Base-by-base conservation (phyloP, 2,329 filamentous ascomycete species). In the Pestalotiopsis sp. region DNA sequence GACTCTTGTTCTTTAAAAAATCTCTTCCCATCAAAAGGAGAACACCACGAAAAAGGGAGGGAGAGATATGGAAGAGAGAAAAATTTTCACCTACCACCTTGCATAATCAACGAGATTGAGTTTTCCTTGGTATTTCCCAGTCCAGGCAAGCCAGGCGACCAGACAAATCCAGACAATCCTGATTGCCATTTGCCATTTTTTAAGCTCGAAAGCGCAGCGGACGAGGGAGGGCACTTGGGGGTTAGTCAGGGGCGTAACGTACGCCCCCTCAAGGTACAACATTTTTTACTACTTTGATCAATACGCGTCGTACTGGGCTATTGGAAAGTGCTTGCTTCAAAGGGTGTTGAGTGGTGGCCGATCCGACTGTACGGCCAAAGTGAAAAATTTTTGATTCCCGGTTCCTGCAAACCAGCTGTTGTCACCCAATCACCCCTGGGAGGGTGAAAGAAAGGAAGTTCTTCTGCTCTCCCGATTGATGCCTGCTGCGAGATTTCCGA, bases 341-440 rank as follows among this genome's bases (percentile, higher is more conserved):
- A n/a, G 45, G 45, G 3, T 7, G 7, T 5, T n/a, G 17, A n/a
- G 45, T 52, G 6, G 41, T 49, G 45, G 45, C 45, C 17, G 59
- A 20, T 62, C 27, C 11, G 13, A 36, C 31, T 36, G 31, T 36
- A 36, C 31, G 31, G 27, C 59, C 14, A 39, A 31, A 27, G 20
- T 62, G 17, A 20, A 62, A 62, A 41, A 2, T 39, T 61, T 61
- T 61, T 62, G 59, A 38, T 62, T 62, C 59, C 25, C 59, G 59
- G 59, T 62, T 62, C 59, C 59, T 62, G 59, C 59, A 62, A 36
- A 7, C 59, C 59, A 17, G 59, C 38, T 20, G 27, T 7, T 36
- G 25, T 36, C 31, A 36, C 31, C 31, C 31, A 36, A 36, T 36
- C 31, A 36, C 31, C 31, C 31, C 31, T 36, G 31, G 31, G 27